Evolutionary conservation across 345 rosid species (phyloP).

Genomic region (Eucalyptus brandiana): DNA sequence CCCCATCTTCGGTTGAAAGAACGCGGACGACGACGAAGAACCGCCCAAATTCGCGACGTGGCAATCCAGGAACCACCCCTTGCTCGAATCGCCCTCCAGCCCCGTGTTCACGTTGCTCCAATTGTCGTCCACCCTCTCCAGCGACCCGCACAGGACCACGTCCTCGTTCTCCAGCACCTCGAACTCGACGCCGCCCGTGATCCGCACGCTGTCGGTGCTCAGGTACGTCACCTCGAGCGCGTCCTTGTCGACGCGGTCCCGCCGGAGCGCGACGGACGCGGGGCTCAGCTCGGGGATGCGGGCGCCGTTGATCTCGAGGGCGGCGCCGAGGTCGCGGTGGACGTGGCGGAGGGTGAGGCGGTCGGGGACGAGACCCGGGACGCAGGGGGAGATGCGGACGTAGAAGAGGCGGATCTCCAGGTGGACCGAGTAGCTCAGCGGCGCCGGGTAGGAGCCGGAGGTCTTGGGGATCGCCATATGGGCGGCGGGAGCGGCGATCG

Average conservation of each 20-base stretch:
- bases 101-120: constrained; percentile 31
- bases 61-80: constrained; percentile 84
- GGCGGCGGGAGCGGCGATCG: neutral
- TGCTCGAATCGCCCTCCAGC: constrained; percentile 23
- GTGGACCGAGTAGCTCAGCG: constrained; percentile 39
- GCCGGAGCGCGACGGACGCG: constrained; percentile 50
- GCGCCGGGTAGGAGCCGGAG: neutral
- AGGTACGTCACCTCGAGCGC: constrained; percentile 78
- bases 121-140: constrained; percentile 63
- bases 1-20: constrained; percentile 32
- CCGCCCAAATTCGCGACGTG: constrained; percentile 29
- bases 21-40: constrained; percentile 35
- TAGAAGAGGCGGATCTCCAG: constrained; percentile 88
- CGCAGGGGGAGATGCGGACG: constrained; percentile 58
- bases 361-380: constrained; percentile 46
- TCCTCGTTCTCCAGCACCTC: constrained; percentile 57
- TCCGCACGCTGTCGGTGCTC: constrained; percentile 72
- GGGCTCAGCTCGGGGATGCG: constrained; percentile 51
- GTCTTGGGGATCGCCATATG: neutral
- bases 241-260: constrained; percentile 64
- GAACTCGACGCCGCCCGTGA: constrained; percentile 69
- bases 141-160: constrained; percentile 61
- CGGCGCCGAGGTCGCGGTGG: constrained; percentile 60
- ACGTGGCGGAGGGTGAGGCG: constrained; percentile 58
- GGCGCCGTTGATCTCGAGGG: constrained; percentile 76